Percentiles rank a stretch among this genome's conserved stretches.
Evolutionary conservation across 108 stramenopile species (phyloP).

Genomic region (Craspedostauros australis): DNA sequence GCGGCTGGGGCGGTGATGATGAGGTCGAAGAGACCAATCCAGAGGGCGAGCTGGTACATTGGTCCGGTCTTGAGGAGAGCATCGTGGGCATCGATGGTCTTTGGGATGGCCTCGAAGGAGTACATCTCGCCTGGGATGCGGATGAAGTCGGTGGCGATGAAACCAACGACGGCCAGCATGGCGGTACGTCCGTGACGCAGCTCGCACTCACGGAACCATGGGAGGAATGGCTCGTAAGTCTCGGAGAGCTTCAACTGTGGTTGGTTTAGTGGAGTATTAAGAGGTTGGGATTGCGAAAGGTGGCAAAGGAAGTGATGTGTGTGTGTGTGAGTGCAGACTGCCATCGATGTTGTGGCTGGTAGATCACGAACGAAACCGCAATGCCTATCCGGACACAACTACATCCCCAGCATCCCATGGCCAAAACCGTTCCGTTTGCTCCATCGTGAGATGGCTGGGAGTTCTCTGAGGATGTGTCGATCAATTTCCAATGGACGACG

Average conservation of each 20-base stretch:
- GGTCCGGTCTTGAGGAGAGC: slow-evolving; percentile 42
- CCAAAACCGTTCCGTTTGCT: too few species aligned
- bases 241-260: slow-evolving; percentile 7
- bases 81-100: slow-evolving; percentile 79
- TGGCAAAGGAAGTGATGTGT: too few species aligned
- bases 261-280: too few species aligned
- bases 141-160: slow-evolving; percentile 76
- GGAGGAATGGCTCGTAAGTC: slow-evolving; percentile 24
- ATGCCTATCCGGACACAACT: too few species aligned
- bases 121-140: slow-evolving; percentile 81
- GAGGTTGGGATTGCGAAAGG: too few species aligned
- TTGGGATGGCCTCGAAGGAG: slow-evolving; percentile 81
- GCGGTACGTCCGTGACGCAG: slow-evolving; percentile 79
- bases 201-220: slow-evolving; percentile 87
- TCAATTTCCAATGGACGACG: too few species aligned
- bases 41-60: slow-evolving; percentile 80
- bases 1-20: slow-evolving; percentile 56
- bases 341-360: too few species aligned
- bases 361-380: too few species aligned
- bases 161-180: slow-evolving; percentile 86
- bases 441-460: too few species aligned
- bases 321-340: too few species aligned
- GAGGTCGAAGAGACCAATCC: slow-evolving; percentile 43
- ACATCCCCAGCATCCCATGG: too few species aligned
- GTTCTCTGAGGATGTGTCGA: too few species aligned